A percentile compares a stretch with the other conserved stretches of the same genome.
Evolutionary conservation across 2,329 filamentous ascomycete genomes (phyloP).

Genomic region (Clonostachys byssicola): DNA sequence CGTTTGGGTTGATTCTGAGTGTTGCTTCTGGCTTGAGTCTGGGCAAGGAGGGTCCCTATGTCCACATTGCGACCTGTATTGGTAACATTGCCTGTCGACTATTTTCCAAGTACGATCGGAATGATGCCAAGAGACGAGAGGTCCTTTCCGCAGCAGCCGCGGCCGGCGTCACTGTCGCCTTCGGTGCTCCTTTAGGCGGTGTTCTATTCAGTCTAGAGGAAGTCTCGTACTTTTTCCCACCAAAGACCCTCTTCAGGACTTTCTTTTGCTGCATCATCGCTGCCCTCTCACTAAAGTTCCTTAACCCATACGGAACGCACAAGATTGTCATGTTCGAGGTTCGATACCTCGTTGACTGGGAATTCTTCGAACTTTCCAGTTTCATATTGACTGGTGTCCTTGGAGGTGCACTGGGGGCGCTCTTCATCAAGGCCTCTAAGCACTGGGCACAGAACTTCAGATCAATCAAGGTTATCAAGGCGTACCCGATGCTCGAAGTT

Average conservation of each 20-base stretch:
- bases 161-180: constrained; percentile 89
- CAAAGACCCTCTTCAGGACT: constrained; percentile 93
- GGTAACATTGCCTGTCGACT: constrained; percentile 93
- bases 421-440: constrained; percentile 95
- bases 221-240: constrained; percentile 95
- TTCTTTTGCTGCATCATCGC: constrained; percentile 98
- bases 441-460: constrained; percentile 89
- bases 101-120: constrained; percentile 90
- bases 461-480: constrained; percentile 74
- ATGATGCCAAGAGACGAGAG: constrained; percentile 91
- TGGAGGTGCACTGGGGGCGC: constrained; percentile 78
- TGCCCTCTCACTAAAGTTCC: constrained; percentile 85
- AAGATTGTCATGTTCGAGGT: constrained; percentile 98
- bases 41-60: constrained; percentile 92
- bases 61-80: constrained; percentile 94
- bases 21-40: constrained; percentile 90
- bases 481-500: constrained; percentile 81
- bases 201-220: constrained; percentile 93
- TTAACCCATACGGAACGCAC: constrained; percentile 92
- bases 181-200: constrained; percentile 82
- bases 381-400: constrained; percentile 86
- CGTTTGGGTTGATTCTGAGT: constrained; percentile 75
- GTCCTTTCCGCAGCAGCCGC: constrained; percentile 90
- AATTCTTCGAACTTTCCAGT: constrained; percentile 81
- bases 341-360: constrained; percentile 86